Percentiles rank a stretch among this genome's conserved stretches.
These are phyloP conservation scores for Phytophthora cactorum DNA, from an alignment of 352 stramenopile genomes.

Conservation along the genomic window DNA sequence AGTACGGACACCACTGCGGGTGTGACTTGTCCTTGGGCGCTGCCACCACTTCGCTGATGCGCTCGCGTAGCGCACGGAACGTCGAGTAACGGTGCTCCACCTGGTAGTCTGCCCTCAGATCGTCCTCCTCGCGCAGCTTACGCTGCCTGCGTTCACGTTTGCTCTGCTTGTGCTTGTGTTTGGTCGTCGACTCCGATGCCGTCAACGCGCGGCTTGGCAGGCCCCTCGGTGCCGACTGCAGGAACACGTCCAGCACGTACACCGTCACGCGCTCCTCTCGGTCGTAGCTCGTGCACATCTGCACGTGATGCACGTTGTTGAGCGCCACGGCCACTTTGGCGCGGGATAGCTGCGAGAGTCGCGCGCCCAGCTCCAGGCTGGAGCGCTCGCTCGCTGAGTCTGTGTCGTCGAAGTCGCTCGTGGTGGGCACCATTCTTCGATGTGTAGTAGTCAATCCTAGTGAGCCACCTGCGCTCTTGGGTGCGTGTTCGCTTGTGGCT, in stretches of 20 bases:
- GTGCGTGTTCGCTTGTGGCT: slow-evolving; percentile 14
- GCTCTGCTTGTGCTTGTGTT: slow-evolving; percentile 6
- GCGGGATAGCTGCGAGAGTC: slow-evolving; percentile 34
- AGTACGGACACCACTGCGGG: slow-evolving; percentile 69
- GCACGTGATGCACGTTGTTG: slow-evolving; percentile 66
- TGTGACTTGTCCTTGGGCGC: slow-evolving; percentile 42
- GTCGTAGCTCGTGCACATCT: slow-evolving; percentile 47
- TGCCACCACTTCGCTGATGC: slow-evolving; percentile 35
- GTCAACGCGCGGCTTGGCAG: slow-evolving; percentile 33
- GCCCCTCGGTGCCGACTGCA: slow-evolving; percentile 44
- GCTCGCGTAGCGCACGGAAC: slow-evolving; percentile 54
- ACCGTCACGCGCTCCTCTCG: slow-evolving; percentile 35
- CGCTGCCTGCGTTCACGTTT: slow-evolving; percentile 24
- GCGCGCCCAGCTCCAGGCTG: not conserved
- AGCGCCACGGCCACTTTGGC: slow-evolving; percentile 53
- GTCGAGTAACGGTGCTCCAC: slow-evolving; percentile 65
- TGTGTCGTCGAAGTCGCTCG: slow-evolving; percentile 7
- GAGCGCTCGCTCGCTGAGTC: not conserved
- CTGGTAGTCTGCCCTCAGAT: slow-evolving; percentile 46
- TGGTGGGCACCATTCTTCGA: not conserved
- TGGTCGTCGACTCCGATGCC: not conserved
- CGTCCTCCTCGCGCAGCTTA: slow-evolving; percentile 25
- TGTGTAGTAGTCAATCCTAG: not conserved
- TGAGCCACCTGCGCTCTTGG: not conserved
- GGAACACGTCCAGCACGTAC: slow-evolving; percentile 62